A percentile compares a stretch with the other conserved stretches of the same genome.
phyloP scores from a whole-genome alignment of 768 basidiomycete genomes.

The Erythrobasidium yunnanense region DNA sequence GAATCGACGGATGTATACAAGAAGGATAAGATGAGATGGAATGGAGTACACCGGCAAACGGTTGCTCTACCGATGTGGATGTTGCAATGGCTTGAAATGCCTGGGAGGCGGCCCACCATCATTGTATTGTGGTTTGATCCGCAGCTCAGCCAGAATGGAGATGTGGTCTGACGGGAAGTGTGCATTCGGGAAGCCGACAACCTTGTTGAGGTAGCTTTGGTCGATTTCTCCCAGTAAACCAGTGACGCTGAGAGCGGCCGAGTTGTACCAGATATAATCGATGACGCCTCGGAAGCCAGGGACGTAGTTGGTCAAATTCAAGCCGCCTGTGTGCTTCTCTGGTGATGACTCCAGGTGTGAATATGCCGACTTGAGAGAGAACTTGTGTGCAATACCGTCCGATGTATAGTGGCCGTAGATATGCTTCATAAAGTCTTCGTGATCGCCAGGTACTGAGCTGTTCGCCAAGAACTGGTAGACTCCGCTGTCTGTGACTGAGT shows the following conservation, averaged over 20 bases:
- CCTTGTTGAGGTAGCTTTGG: slow-evolving; percentile 67
- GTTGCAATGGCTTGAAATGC: background rate
- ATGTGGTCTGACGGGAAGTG: slow-evolving; percentile 34
- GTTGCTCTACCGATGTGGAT: background rate
- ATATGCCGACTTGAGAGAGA: slow-evolving; percentile 78
- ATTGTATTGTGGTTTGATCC: slow-evolving; percentile 20
- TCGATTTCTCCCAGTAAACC: slow-evolving; percentile 84
- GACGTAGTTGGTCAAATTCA: slow-evolving; percentile 77
- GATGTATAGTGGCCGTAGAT: slow-evolving; percentile 85
- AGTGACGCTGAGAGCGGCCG: slow-evolving; percentile 60
- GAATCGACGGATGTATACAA: background rate
- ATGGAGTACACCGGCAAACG: background rate
- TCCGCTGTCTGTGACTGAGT: slow-evolving; percentile 73
- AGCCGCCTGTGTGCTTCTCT: slow-evolving; percentile 42
- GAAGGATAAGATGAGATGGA: background rate
- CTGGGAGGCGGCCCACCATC: background rate
- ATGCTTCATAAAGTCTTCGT: slow-evolving; percentile 85
- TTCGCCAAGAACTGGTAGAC: slow-evolving; percentile 80
- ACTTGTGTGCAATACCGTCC: slow-evolving; percentile 67
- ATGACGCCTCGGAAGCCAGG: slow-evolving; percentile 75
- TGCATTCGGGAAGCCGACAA: slow-evolving; percentile 90
- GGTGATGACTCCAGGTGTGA: slow-evolving; percentile 45
- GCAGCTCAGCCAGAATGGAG: slow-evolving; percentile 34
- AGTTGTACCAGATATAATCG: slow-evolving; percentile 89
- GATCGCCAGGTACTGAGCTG: slow-evolving; percentile 54